Evolutionary conservation across 2,329 filamentous ascomycete species (phyloP), one percentile per base, ranked within the genome.

Genomic region (Aspergillus flavus): DNA sequence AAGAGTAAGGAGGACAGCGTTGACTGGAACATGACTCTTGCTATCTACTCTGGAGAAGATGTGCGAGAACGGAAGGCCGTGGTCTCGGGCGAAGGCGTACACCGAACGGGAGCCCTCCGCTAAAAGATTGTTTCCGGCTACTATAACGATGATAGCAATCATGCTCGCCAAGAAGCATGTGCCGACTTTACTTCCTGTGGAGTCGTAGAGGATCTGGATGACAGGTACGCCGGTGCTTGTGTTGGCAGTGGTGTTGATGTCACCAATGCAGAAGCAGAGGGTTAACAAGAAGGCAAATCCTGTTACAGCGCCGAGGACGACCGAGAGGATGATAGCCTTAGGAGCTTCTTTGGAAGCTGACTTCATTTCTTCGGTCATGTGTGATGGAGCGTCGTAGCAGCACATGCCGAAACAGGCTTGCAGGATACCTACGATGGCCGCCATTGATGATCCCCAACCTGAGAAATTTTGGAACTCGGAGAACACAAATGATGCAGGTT

Each of bases 321-420:
- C 81, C 0, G 80, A 78, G 9, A 81, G 61, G 5, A 84, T 68
- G 19, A 84, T 84, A 1, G 81, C 81, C 69, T 80, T 73, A 0
- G 85, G 85, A 7, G 67, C 67, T 50, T 69, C 66, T n/a, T 61
- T 61, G 3, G 61, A 63, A 10, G 61, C 61, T 10, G 61, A 61
- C 45, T 63, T 80, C 67, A 87, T 82, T 66, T 87, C 85, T 69
- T 86, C 85, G 0, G 80, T 83, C 84, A 87, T 86, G 61, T 86
- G 84, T 0, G 78, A 73, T 0, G 81, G 82, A 0, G 82, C 79
- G 62, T 84, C 82, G 62, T 83, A 79, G 65, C 73, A 74, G 56
- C 82, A 85, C 83, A 86, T 85, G 34, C 83, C 84, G 61, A 86
- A 86, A 0, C 81, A 82, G 50, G 82, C 79, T 67, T 87, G 84